Percentiles rank a stretch among this genome's conserved stretches.
phyloP scores from a whole-genome alignment of 495 filamentous ascomycete genomes.

The Bombardia bombarda region DNA sequence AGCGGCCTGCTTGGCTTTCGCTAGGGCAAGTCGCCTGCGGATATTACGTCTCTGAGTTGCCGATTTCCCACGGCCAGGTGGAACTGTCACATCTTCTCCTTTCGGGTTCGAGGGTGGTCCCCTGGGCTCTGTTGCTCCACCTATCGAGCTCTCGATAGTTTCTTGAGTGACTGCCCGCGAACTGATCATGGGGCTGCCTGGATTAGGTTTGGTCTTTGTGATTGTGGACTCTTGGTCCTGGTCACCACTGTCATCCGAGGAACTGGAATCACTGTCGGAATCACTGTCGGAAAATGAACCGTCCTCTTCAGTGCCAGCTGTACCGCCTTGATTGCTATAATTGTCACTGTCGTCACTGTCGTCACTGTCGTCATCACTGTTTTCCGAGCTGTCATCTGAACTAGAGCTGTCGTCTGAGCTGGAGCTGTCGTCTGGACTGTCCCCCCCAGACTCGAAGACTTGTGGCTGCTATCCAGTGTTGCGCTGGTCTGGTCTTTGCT shows the following conservation, averaged over 20 bases:
- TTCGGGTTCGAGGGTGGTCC: background rate
- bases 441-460: no score
- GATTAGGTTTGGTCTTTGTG: no score
- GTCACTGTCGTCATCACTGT: slow-evolving; percentile 3
- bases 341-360: slow-evolving; percentile 3
- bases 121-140: background rate
- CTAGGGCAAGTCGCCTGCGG: slow-evolving; percentile 25
- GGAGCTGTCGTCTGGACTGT: background rate
- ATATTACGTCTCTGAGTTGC: slow-evolving; percentile 35
- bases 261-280: slow-evolving; percentile 1
- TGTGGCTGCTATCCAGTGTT: no score
- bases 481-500: no score
- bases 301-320: background rate
- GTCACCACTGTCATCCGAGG: slow-evolving; percentile 4
- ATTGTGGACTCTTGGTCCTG: no score
- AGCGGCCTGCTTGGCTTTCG: slow-evolving; percentile 16
- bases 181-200: no score
- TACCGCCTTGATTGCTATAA: background rate
- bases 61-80: slow-evolving; percentile 26
- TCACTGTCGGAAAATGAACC: background rate
- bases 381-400: background rate
- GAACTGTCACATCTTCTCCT: slow-evolving; percentile 7
- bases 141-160: no score
- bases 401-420: background rate
- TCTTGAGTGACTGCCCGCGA: no score